A percentile compares a stretch with the other conserved stretches of the same genome.
These are phyloP conservation scores for Sphaerosporella brunnea DNA, from an alignment of 495 filamentous ascomycete genomes.

Conservation along the genomic window DNA sequence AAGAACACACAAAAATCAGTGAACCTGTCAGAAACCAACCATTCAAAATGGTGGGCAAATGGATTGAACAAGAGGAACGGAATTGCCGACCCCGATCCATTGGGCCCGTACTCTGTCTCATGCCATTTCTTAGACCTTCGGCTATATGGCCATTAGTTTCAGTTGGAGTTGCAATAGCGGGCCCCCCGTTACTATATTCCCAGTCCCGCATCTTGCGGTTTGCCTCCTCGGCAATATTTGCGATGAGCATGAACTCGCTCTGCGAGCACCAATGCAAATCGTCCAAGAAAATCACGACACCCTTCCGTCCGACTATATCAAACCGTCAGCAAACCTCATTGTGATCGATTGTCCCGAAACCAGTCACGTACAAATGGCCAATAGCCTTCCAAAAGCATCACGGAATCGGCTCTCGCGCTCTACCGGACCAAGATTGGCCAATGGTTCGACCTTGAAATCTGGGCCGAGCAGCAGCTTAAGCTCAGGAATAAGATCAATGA, in stretches of 20 bases:
- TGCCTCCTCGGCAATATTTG: conserved; percentile 24
- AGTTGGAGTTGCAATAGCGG: background rate
- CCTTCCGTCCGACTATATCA: conserved; percentile 18
- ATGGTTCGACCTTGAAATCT: conserved; percentile 22
- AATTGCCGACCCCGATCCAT: conserved; percentile 5
- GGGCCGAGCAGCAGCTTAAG: conserved; percentile 20
- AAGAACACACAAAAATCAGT: background rate
- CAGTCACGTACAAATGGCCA: conserved; percentile 10
- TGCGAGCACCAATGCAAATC: conserved; percentile 26
- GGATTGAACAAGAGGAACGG: background rate
- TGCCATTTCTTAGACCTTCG: conserved; percentile 1
- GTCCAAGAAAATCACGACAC: conserved; percentile 24
- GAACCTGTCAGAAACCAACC: background rate
- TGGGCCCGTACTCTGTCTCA: conserved; percentile 8
- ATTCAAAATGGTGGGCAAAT: background rate
- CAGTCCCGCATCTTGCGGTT: conserved; percentile 23
- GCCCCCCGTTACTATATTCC: conserved; percentile 8
- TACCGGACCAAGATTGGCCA: conserved; percentile 21
- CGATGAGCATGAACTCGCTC: conserved; percentile 21
- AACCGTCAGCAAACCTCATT: background rate
- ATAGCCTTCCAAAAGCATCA: conserved; percentile 22
- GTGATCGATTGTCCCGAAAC: background rate
- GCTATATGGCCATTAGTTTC: background rate
- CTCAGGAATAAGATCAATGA: conserved; percentile 24
- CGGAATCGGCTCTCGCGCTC: conserved; percentile 24